Percentiles rank a stretch among this genome's conserved stretches.
phyloP scores from a whole-genome alignment of 2,329 filamentous ascomycete genomes.

The Penicillium hesseltinei region DNA sequence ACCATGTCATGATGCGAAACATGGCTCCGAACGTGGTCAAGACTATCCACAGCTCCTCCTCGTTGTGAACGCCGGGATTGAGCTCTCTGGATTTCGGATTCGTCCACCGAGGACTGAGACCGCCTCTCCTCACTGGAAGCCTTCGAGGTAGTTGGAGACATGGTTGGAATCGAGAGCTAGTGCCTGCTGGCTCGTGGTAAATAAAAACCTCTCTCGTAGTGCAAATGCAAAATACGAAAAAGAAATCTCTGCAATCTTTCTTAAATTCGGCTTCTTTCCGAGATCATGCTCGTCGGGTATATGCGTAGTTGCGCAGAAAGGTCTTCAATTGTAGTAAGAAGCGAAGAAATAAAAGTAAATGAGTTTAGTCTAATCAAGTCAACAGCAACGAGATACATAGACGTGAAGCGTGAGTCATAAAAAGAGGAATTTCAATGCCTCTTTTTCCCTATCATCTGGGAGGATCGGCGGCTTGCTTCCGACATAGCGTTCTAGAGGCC shows the following conservation, averaged over 20 bases:
- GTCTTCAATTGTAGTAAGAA: neutral
- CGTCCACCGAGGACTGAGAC: slow-evolving; percentile 8
- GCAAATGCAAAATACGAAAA: neutral
- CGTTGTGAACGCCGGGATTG: slow-evolving; percentile 13
- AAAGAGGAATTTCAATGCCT: neutral
- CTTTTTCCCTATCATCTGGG: neutral
- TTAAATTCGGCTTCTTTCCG: slow-evolving; percentile 11
- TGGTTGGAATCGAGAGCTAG: neutral
- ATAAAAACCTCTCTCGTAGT: neutral
- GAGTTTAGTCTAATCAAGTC: neutral
- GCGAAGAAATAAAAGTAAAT: neutral
- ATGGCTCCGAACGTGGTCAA: slow-evolving; percentile 34
- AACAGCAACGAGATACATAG: neutral
- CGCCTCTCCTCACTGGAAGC: slow-evolving; percentile 15
- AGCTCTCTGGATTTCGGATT: slow-evolving; percentile 11
- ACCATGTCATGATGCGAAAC: slow-evolving; percentile 35
- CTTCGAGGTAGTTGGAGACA: slow-evolving; percentile 14
- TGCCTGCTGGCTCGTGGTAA: neutral
- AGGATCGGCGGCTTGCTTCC: slow-evolving; percentile 1
- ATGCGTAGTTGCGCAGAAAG: neutral
- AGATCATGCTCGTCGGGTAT: slow-evolving; percentile 2
- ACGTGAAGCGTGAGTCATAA: slow-evolving; percentile 16
- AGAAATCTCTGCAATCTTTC: neutral
- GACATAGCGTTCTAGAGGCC: neutral
- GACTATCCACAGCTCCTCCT: slow-evolving; percentile 20